These are phyloP conservation scores for Saccharomyces hybrid DNA, from an alignment of 1,139 yeast genomes.

Conservation along the genomic window DNA sequence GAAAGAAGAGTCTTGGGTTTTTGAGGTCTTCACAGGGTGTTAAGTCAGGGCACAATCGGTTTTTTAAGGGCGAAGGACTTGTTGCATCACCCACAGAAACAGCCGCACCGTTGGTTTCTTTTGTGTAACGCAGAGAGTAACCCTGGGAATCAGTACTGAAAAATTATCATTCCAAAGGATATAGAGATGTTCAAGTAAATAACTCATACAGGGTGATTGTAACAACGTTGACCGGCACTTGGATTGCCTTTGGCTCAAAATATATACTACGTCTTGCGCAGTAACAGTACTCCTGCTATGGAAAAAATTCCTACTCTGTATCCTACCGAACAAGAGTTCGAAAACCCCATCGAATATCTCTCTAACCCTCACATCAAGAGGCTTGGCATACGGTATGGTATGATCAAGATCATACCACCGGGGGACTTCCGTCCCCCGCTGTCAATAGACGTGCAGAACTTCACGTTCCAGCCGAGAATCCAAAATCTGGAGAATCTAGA, in stretches of 20 bases:
- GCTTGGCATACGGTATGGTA: slow-evolving; percentile 56
- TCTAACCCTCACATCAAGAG: slow-evolving; percentile 43
- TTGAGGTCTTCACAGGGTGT: too few species aligned
- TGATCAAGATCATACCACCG: slow-evolving; percentile 63
- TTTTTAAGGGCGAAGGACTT: background rate
- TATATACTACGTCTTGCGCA: background rate
- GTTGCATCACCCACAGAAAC: background rate
- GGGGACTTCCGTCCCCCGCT: slow-evolving; percentile 46
- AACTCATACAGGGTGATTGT: background rate
- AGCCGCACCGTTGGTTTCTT: background rate
- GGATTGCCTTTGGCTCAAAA: background rate
- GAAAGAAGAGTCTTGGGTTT: too few species aligned
- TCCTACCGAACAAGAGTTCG: slow-evolving; percentile 51
- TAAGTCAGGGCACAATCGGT: too few species aligned
- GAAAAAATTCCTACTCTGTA: slow-evolving; percentile 47
- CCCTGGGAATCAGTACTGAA: background rate
- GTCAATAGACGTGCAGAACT: slow-evolving; percentile 42
- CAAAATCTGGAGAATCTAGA: slow-evolving; percentile 62
- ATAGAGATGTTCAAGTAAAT: background rate
- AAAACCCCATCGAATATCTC: slow-evolving; percentile 54
- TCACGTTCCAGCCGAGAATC: slow-evolving; percentile 57
- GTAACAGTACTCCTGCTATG: slow-evolving; percentile 6
- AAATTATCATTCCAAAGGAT: background rate
- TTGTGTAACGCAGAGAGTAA: background rate
- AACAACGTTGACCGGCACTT: too few species aligned